Evolutionary conservation across 2,329 filamentous ascomycete species (phyloP).

Genomic region (Polytolypa hystricis): DNA sequence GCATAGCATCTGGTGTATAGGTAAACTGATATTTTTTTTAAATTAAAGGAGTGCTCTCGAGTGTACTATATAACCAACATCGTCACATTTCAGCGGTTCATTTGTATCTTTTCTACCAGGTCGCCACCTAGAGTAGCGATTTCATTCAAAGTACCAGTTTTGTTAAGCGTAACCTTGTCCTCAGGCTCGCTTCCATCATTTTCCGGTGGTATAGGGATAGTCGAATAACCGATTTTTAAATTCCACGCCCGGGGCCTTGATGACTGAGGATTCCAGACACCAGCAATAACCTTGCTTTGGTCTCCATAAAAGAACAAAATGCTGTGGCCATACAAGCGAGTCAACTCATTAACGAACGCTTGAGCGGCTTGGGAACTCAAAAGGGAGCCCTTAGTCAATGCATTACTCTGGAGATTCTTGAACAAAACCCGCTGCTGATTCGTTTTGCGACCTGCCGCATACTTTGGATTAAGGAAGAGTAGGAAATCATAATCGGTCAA

Average conservation of each 20-base stretch:
- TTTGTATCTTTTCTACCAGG: constrained; percentile 57
- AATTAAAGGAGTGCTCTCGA: too few relatives aligned
- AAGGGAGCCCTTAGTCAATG: constrained; percentile 26
- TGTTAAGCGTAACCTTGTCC: constrained; percentile 26
- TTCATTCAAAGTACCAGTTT: constrained; percentile 31
- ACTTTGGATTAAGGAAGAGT: constrained; percentile 55
- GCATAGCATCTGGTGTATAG: too few relatives aligned
- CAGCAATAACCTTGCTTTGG: constrained; percentile 48
- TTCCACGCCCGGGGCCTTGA: constrained; percentile 23
- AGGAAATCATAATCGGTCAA: constrained; percentile 75
- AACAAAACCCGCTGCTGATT: constrained; percentile 37
- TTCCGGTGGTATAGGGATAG: constrained; percentile 14
- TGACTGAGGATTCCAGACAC: constrained; percentile 51
- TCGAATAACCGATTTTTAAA: constrained; percentile 29
- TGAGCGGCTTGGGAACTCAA: constrained; percentile 50
- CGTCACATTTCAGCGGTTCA: constrained; percentile 21
- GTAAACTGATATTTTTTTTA: too few relatives aligned
- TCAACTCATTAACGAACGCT: constrained; percentile 57
- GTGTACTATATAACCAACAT: too few relatives aligned
- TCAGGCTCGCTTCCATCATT: constrained; percentile 10
- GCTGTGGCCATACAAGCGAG: constrained; percentile 53
- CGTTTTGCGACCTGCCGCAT: constrained; percentile 27
- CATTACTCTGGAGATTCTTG: constrained; percentile 65
- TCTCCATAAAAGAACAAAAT: constrained; percentile 71
- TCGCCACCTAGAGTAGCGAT: constrained; percentile 46